Evolutionary conservation across 768 basidiomycete genomes (phyloP).

Genomic region (Termitomyces sp.): DNA sequence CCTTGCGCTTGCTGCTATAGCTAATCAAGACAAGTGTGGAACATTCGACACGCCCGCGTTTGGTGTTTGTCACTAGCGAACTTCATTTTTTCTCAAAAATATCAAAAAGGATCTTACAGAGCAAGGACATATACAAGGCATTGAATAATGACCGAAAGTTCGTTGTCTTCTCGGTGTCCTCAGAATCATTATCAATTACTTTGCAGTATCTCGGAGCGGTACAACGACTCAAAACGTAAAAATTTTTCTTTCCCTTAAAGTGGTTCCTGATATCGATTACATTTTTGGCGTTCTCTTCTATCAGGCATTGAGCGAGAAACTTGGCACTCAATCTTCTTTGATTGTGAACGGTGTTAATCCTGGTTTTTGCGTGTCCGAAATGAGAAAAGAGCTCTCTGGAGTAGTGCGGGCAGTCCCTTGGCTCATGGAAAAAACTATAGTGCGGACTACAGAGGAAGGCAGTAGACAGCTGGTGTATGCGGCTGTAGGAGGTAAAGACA

Average conservation of each 20-base stretch:
- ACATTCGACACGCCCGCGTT: conserved; percentile 24
- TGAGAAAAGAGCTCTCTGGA: conserved; percentile 22
- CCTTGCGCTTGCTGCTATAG: conserved; percentile 36
- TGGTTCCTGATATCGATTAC: not conserved
- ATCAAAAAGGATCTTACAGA: conserved; percentile 16
- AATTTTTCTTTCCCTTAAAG: not conserved
- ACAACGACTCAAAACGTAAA: conserved; percentile 31
- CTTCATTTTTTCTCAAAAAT: conserved; percentile 27
- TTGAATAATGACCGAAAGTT: conserved; percentile 24
- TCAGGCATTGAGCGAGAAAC: conserved; percentile 26
- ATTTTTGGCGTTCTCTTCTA: conserved; percentile 37
- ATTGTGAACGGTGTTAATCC: conserved; percentile 34
- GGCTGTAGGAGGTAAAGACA: conserved; percentile 7
- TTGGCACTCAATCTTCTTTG: conserved; percentile 19
- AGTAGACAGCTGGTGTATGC: conserved; percentile 13
- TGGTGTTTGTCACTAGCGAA: conserved; percentile 40
- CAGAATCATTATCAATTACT: not conserved
- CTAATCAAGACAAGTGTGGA: conserved; percentile 31
- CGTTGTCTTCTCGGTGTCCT: not conserved
- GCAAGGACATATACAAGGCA: conserved; percentile 10
- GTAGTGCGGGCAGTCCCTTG: conserved; percentile 10
- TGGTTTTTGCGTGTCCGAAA: conserved; percentile 34
- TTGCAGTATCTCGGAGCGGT: conserved; percentile 14
- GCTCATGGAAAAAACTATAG: conserved; percentile 26
- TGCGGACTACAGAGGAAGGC: conserved; percentile 15